These are phyloP conservation scores for Psilocybe subaeruginosa DNA, from an alignment of 768 basidiomycete species.

Conservation along the genomic window DNA sequence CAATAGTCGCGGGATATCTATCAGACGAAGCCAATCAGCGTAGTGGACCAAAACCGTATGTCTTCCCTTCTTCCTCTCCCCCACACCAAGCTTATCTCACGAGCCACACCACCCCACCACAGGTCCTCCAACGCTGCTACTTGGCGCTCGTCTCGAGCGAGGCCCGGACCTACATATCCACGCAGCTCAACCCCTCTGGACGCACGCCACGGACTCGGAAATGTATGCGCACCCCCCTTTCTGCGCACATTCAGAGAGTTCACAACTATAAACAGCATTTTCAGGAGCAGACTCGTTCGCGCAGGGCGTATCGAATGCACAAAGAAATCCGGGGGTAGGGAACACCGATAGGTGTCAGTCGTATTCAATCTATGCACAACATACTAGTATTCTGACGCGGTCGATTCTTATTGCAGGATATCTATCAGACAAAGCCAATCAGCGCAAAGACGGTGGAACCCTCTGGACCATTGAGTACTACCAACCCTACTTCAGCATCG, in stretches of 20 bases:
- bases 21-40: slow-evolving; percentile 49
- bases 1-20: slow-evolving; percentile 56
- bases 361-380: background rate
- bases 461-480: too few relatives aligned
- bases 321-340: slow-evolving; percentile 29
- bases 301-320: slow-evolving; percentile 26
- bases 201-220: slow-evolving; percentile 87
- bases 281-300: slow-evolving; percentile 46
- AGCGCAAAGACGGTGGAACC: slow-evolving; percentile 36
- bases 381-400: background rate
- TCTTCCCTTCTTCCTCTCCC: too few relatives aligned
- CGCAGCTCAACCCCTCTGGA: slow-evolving; percentile 89
- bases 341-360: slow-evolving; percentile 56
- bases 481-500: too few relatives aligned
- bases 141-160: slow-evolving; percentile 69
- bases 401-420: slow-evolving; percentile 50
- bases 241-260: slow-evolving; percentile 13
- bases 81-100: background rate
- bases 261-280: slow-evolving; percentile 47
- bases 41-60: slow-evolving; percentile 62
- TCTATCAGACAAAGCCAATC: slow-evolving; percentile 52
- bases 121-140: slow-evolving; percentile 65
- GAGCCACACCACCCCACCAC: too few relatives aligned
- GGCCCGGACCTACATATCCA: slow-evolving; percentile 56
- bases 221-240: slow-evolving; percentile 37